phyloP scores from a whole-genome alignment of 805 yeast genomes.

The Monosporozyma yasuniensis region DNA sequence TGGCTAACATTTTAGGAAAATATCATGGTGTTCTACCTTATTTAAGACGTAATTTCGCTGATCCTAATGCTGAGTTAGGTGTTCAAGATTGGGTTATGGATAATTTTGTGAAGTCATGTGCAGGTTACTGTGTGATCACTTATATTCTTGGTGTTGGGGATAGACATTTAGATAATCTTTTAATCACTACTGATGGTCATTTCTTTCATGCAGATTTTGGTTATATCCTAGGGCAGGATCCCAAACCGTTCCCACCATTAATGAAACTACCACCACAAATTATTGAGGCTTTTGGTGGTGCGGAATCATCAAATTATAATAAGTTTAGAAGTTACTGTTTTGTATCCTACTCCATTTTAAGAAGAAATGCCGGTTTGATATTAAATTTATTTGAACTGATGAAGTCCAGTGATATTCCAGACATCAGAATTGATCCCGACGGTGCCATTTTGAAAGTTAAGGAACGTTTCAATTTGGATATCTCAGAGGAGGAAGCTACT shows the following conservation, averaged over 20 bases:
- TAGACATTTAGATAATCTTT: slow-evolving; percentile 84
- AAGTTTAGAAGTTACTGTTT: slow-evolving; percentile 89
- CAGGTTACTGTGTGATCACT: slow-evolving; percentile 96
- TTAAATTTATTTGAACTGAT: slow-evolving; percentile 85
- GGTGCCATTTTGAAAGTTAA: slow-evolving; percentile 85
- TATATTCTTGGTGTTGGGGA: slow-evolving; percentile 95
- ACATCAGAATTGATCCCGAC: slow-evolving; percentile 72
- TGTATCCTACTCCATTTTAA: slow-evolving; percentile 81
- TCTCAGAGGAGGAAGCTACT: slow-evolving; percentile 94
- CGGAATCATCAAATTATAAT: slow-evolving; percentile 72
- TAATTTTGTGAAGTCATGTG: slow-evolving; percentile 87
- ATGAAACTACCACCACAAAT: slow-evolving; percentile 97
- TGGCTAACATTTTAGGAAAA: slow-evolving; percentile 66
- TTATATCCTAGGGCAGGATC: slow-evolving; percentile 91
- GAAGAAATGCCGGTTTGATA: slow-evolving; percentile 84
- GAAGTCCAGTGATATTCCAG: slow-evolving; percentile 91
- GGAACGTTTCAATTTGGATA: slow-evolving; percentile 86
- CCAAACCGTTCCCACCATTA: slow-evolving; percentile 96
- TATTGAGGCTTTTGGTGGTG: slow-evolving; percentile 96
- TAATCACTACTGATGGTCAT: slow-evolving; percentile 73
- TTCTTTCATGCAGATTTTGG: slow-evolving; percentile 99
- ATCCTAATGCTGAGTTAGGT: slow-evolving; percentile 23
- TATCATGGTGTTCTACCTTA: slow-evolving; percentile 71
- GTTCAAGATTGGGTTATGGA: slow-evolving; percentile 63
- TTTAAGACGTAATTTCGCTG: slow-evolving; percentile 45